A percentile compares a stretch with the other conserved stretches of the same genome.
These are phyloP conservation scores for Cystobasidiaceae sp. DNA, from an alignment of 1,284 basidiomycete species.

Conservation along the genomic window DNA sequence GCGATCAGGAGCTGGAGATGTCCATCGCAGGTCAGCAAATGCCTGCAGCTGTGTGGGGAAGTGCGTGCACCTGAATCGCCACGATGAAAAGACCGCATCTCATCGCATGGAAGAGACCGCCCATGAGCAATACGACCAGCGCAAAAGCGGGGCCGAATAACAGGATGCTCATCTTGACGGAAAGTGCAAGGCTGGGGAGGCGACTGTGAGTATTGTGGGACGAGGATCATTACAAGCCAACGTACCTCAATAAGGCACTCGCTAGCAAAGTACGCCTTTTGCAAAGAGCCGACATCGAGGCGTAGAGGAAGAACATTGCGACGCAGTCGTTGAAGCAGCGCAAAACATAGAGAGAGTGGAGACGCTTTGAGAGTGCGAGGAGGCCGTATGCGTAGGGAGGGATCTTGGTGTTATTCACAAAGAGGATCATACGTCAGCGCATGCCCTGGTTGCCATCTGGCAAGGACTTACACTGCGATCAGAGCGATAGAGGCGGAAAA, in stretches of 20 bases:
- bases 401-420: slow-evolving; percentile 46
- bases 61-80: slow-evolving; percentile 51
- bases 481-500: slow-evolving; percentile 45
- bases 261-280: slow-evolving; percentile 58
- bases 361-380: slow-evolving; percentile 66
- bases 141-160: slow-evolving; percentile 76
- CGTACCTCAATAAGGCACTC: slow-evolving; percentile 67
- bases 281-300: slow-evolving; percentile 55
- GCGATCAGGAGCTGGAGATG: slow-evolving; percentile 65
- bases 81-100: slow-evolving; percentile 57
- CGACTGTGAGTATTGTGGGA: background rate
- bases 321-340: slow-evolving; percentile 95
- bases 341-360: slow-evolving; percentile 88
- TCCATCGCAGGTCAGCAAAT: no score
- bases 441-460: no score
- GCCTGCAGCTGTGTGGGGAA: no score
- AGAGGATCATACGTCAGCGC: no score
- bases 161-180: slow-evolving; percentile 92
- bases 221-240: no score
- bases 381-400: slow-evolving; percentile 76
- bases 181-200: slow-evolving; percentile 68
- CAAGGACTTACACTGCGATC: slow-evolving; percentile 19
- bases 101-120: slow-evolving; percentile 60
- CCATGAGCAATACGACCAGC: slow-evolving; percentile 71
- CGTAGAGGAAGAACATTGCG: slow-evolving; percentile 58